phyloP scores from a whole-genome alignment of 1,284 basidiomycete species.

The Trametes versicolor region DNA sequence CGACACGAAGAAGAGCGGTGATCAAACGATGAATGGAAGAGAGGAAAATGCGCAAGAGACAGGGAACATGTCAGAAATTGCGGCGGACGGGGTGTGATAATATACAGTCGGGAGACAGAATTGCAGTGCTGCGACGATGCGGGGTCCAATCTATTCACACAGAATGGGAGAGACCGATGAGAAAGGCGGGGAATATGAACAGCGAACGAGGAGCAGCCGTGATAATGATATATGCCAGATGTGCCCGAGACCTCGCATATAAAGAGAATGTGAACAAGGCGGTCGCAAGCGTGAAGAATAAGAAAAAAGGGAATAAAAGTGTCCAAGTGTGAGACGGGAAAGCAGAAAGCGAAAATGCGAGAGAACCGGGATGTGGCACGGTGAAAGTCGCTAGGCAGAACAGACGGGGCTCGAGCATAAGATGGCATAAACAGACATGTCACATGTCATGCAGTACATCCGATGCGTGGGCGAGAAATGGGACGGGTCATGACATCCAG shows the following conservation, averaged over 20 bases:
- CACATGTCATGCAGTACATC: conserved; percentile 30
- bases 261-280: conserved; percentile 20
- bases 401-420: conserved; percentile 22
- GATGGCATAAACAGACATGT: conserved; percentile 28
- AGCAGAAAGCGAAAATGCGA: conserved; percentile 26
- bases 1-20: conserved; percentile 19
- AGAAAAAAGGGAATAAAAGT: conserved; percentile 16
- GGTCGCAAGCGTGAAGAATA: conserved; percentile 18
- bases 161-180: conserved; percentile 20
- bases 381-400: conserved; percentile 21
- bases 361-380: conserved; percentile 33
- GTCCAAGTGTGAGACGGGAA: conserved; percentile 22
- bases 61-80: conserved; percentile 9
- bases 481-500: conserved; percentile 61
- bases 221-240: conserved; percentile 38
- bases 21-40: conserved; percentile 25
- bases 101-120: conserved; percentile 33
- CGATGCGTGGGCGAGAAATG: conserved; percentile 24
- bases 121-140: conserved; percentile 34
- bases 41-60: conserved; percentile 28
- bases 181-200: conserved; percentile 18
- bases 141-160: conserved; percentile 35
- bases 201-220: conserved; percentile 21
- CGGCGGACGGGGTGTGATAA: conserved; percentile 16
- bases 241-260: conserved; percentile 37